Evolutionary conservation across 768 basidiomycete species (phyloP).

Genomic region (Rossbeevera mucosa): DNA sequence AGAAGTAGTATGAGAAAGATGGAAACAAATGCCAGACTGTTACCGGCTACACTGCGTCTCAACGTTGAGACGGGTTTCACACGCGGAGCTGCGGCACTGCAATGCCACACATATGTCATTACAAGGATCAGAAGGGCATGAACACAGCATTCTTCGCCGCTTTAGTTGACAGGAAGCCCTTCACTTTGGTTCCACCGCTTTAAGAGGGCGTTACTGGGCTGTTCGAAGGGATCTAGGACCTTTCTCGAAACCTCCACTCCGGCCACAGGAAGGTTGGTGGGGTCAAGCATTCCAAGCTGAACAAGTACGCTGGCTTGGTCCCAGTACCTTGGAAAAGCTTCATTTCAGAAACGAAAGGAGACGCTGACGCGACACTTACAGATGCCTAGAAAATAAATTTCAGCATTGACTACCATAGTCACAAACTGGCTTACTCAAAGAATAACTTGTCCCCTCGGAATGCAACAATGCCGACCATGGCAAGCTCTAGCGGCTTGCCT

Average conservation of each 20-base stretch:
- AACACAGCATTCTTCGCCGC: neutral
- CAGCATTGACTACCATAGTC: neutral
- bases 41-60: neutral
- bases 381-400: conserved; percentile 8
- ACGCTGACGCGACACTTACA: conserved; percentile 8
- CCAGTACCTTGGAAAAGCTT: conserved; percentile 35
- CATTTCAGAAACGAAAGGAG: neutral
- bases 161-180: conserved; percentile 29
- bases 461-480: conserved; percentile 42
- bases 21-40: neutral
- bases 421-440: conserved; percentile 35
- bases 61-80: conserved; percentile 18
- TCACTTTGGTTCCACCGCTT: conserved; percentile 35
- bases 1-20: neutral
- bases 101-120: neutral
- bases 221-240: conserved; percentile 38
- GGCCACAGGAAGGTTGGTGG: conserved; percentile 32
- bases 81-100: conserved; percentile 8
- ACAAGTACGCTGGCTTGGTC: conserved; percentile 46
- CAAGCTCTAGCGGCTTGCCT: conserved; percentile 37
- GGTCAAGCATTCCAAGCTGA: conserved; percentile 38
- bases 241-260: conserved; percentile 40
- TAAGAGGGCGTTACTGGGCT: conserved; percentile 37
- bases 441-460: conserved; percentile 48
- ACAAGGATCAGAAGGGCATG: neutral